Conservation (phyloP, 306 rosid genomes). For the Corylus avellana region DNA sequence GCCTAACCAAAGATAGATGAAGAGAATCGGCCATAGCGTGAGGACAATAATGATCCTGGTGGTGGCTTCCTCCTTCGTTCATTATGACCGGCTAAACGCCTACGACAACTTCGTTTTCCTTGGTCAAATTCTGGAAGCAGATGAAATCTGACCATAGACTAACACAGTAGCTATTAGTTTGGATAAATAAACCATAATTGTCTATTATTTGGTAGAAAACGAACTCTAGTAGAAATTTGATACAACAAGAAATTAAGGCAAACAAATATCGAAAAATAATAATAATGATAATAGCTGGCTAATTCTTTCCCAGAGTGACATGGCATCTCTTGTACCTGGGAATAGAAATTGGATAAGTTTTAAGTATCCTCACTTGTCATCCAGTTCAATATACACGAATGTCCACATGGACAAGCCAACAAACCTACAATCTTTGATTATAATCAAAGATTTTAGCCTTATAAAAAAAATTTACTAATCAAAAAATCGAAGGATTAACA, state of each 20-base stretch:
- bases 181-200: not conserved
- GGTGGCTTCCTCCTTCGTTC: slow-evolving; percentile 96
- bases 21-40: slow-evolving; percentile 58
- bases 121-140: slow-evolving; percentile 91
- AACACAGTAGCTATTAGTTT: slow-evolving; percentile 35
- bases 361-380: not conserved
- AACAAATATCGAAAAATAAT: not conserved
- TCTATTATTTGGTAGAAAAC: not conserved
- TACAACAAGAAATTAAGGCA: not conserved
- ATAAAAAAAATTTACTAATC: too few species aligned
- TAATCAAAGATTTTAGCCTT: too few species aligned
- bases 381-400: not conserved
- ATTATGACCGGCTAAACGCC: slow-evolving; percentile 94
- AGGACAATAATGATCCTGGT: slow-evolving; percentile 63
- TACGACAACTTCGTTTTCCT: slow-evolving; percentile 93
- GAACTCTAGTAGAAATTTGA: not conserved
- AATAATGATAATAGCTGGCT: not conserved
- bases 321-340: not conserved
- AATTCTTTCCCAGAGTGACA: not conserved
- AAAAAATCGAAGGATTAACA: too few species aligned
- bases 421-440: too few species aligned
- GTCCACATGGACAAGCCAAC: not conserved
- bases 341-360: not conserved
- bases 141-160: slow-evolving; percentile 68
- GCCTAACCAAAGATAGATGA: slow-evolving; percentile 62